Percentiles rank a stretch among this genome's conserved stretches.
Evolutionary conservation across 192 early-diverging fungal genomes (phyloP).

Genomic region (Coemansia sp.): DNA sequence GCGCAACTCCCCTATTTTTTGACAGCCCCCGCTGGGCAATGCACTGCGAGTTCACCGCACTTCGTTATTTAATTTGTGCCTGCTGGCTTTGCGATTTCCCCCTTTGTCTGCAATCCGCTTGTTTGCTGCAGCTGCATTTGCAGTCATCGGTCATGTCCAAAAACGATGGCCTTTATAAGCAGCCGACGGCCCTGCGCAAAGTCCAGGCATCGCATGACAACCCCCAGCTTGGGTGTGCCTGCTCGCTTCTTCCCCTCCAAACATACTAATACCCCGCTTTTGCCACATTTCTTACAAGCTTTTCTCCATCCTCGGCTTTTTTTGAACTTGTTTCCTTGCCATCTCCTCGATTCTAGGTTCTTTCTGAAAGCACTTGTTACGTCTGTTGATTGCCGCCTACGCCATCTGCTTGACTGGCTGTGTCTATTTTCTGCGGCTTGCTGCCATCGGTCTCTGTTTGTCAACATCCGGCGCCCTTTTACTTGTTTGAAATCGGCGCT

Average conservation of each 20-base stretch:
- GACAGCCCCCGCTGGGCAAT: neutral
- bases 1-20: neutral
- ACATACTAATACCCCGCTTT: neutral
- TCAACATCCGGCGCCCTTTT: neutral
- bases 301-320: neutral
- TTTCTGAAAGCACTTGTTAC: neutral
- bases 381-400: neutral
- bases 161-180: neutral
- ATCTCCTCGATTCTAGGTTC: neutral
- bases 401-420: neutral
- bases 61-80: conserved; percentile 6
- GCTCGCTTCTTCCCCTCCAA: neutral
- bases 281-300: neutral
- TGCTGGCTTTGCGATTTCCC: conserved; percentile 3
- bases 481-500: neutral
- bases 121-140: neutral
- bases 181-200: neutral
- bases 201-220: neutral
- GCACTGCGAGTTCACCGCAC: conserved; percentile 6
- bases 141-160: neutral
- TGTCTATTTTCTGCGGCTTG: neutral
- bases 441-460: neutral
- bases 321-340: neutral
- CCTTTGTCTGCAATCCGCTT: neutral
- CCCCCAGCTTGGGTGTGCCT: neutral